Base-by-base conservation (phyloP, 805 yeast species). In the Ogataea pilisensis region DNA sequence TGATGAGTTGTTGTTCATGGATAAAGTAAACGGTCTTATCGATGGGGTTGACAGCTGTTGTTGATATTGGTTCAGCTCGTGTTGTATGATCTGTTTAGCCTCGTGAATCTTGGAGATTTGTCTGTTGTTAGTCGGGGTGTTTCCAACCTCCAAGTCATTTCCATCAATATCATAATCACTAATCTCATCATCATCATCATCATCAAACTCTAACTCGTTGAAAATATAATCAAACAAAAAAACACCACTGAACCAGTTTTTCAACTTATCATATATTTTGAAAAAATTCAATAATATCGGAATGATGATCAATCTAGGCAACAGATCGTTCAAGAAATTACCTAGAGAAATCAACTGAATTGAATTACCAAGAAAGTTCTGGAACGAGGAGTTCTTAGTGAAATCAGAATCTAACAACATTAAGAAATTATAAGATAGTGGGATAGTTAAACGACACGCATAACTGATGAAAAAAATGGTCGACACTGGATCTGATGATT, bases 401-500 rank as follows among this genome's bases (percentile, higher is more conserved):
- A 55, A 46, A 5, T 50, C 38, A 2, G 56, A 36, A 35, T 78
- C 70, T 43, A 82, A 72, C 39, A 87, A 66, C 37, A 85, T 83
- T 42, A 86, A 60, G 56, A 84, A 87, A 61, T 87, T 87, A 63
- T 83, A 87, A 20, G 86, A 78, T 46, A 87, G 67, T 9, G 95
- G 95, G 11, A 87, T 80, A 0, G 95, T 85, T 57, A 87, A 66
- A 47, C 95, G 78, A 38, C 90, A 83, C 16, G 86, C 80, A 53
- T 87, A 86, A 53, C 85, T 82, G 17, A 89, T 78, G 58, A 85
- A 87, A 57, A 86, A 87, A 26, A 86, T 71, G 18, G 84, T 73
- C 13, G 87, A 79, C 0, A 85, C 83, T 0, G 86, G 82, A 55
- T 83, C 91, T 0, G 91, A 81, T 39, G 79, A 73, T 46, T 72